These are phyloP conservation scores for Adenanthera pavonina DNA, from an alignment of 306 rosid genomes.

Conservation along the genomic window DNA sequence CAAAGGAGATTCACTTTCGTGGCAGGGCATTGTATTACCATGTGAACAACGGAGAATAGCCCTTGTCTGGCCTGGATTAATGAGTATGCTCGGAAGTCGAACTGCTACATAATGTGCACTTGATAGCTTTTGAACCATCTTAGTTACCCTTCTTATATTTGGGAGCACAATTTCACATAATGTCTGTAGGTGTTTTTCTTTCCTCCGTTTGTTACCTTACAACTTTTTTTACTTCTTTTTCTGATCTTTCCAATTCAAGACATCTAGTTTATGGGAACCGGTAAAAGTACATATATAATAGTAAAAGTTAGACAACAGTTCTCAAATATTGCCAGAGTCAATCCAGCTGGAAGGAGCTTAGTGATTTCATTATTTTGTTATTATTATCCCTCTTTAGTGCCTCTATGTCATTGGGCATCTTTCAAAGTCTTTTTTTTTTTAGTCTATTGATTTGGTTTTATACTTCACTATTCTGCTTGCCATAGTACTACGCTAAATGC, in stretches of 20 bases:
- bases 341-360: background rate
- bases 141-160: background rate
- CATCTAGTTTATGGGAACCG: background rate
- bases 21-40: constrained; percentile 19
- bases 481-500: no score
- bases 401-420: background rate
- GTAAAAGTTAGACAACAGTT: background rate
- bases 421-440: background rate
- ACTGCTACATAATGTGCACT: background rate
- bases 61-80: constrained; percentile 22
- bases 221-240: background rate
- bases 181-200: background rate
- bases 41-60: background rate
- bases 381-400: background rate
- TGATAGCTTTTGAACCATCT: background rate
- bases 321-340: background rate
- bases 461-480: background rate
- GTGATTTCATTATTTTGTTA: background rate
- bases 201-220: background rate
- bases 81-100: constrained; percentile 15
- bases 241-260: background rate
- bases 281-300: background rate
- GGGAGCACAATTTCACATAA: background rate
- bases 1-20: background rate
- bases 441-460: background rate